Conservation (phyloP, 116 monocot genomes). For the Phalaenopsis hybrid region DNA sequence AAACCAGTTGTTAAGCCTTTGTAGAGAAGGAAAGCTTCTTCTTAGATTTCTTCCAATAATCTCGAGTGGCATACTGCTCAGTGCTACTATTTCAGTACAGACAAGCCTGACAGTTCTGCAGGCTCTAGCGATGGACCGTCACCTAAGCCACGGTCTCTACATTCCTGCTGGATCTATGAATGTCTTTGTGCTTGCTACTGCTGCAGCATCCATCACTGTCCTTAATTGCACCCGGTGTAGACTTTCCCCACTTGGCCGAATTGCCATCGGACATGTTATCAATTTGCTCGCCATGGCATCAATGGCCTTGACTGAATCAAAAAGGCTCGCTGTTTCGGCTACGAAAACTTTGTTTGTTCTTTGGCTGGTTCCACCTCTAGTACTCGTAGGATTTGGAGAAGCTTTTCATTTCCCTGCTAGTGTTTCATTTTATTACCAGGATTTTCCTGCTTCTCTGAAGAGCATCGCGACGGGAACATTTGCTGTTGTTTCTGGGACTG, state of each 20-base stretch:
- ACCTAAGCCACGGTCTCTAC: slow-evolving; percentile 14
- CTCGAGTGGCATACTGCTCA: slow-evolving; percentile 18
- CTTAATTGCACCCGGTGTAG: slow-evolving; percentile 15
- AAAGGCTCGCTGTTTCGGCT: slow-evolving; percentile 1
- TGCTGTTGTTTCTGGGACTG: slow-evolving; percentile 13
- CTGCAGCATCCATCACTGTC: slow-evolving; percentile 18
- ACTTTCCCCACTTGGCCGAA: slow-evolving; percentile 23
- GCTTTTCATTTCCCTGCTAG: slow-evolving; percentile 32
- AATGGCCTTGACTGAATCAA: slow-evolving; percentile 22
- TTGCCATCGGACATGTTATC: slow-evolving; percentile 29
- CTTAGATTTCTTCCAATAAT: slow-evolving; percentile 31
- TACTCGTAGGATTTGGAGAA: slow-evolving; percentile 22
- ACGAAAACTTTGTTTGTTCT: slow-evolving; percentile 14
- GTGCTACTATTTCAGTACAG: slow-evolving; percentile 24
- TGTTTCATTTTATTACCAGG: slow-evolving; percentile 34
- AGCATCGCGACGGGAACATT: slow-evolving; percentile 26
- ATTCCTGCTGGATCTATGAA: slow-evolving; percentile 29
- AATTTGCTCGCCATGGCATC: slow-evolving; percentile 13
- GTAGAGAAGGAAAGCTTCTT: slow-evolving; percentile 23
- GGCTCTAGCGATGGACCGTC: slow-evolving; percentile 42
- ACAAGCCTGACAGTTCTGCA: slow-evolving; percentile 29
- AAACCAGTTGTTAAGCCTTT: slow-evolving; percentile 17
- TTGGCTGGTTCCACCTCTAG: slow-evolving; percentile 29
- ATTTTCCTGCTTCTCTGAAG: slow-evolving; percentile 28
- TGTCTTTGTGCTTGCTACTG: slow-evolving; percentile 7